These are phyloP conservation scores for Ammopiptanthus mongolicus DNA, from an alignment of 306 rosid species.

Conservation along the genomic window DNA sequence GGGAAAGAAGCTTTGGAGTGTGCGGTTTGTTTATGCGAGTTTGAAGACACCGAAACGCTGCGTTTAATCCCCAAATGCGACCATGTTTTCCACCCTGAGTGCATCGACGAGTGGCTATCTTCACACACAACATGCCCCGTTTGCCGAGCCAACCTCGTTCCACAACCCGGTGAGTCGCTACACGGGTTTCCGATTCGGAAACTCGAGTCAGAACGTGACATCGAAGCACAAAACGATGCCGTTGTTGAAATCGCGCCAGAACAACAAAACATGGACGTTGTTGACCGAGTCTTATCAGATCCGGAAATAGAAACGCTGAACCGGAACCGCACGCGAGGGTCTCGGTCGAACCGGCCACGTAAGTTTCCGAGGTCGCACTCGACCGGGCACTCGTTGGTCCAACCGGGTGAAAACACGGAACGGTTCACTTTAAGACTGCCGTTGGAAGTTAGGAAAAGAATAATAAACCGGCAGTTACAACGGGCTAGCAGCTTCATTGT, in stretches of 20 bases:
- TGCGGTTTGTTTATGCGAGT: constrained; percentile 82
- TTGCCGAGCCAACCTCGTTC: constrained; percentile 69
- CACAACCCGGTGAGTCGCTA: constrained; percentile 35
- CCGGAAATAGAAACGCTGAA: constrained; percentile 28
- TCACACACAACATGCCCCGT: constrained; percentile 89
- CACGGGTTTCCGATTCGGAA: background rate
- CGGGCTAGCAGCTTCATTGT: constrained; percentile 64
- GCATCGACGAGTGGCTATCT: constrained; percentile 77
- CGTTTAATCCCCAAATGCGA: constrained; percentile 92
- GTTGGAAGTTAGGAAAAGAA: constrained; percentile 54
- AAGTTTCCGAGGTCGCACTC: constrained; percentile 73
- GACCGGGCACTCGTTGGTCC: constrained; percentile 77
- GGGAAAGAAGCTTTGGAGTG: constrained; percentile 75
- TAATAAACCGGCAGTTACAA: constrained; percentile 49
- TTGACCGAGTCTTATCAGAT: background rate
- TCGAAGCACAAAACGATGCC: constrained; percentile 47
- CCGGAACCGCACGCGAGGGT: constrained; percentile 42
- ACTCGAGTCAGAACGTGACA: background rate
- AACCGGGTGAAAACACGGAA: constrained; percentile 67
- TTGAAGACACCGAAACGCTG: constrained; percentile 76
- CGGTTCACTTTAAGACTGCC: constrained; percentile 84
- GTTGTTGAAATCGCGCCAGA: background rate
- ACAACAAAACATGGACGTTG: background rate
- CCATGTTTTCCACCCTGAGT: constrained; percentile 84
- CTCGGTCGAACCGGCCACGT: constrained; percentile 39